Evolutionary conservation across 208 protist species (phyloP), one percentile per base, ranked within the genome.

Genomic region (Trypanosoma congolense): DNA sequence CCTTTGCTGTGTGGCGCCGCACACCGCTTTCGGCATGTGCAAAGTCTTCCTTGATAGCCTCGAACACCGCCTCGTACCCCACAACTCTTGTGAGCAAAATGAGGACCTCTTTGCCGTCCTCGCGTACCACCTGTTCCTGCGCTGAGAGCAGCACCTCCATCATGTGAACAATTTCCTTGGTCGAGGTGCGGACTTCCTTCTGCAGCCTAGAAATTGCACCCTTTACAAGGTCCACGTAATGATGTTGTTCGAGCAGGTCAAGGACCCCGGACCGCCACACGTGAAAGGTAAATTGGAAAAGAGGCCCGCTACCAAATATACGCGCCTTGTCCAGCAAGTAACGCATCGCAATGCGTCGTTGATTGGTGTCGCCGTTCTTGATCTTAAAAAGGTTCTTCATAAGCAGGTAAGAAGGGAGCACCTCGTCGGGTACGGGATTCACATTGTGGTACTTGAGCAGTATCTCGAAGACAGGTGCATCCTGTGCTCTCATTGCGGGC

Each of bases 21-120:
- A 99, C 93, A 55, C 97, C 96, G 62, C 98, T 97, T 62, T 99
- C 97, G 16, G 85, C 75, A 65, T 98, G 93, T 31, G 98, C 97
- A 69, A 99, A 98, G 75, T 99, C 98, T 16, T 97, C 96, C 24
- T 97, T 86, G 80, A 99, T 98, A 4, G 96, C 97, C 12, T 92
- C 84, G 51, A 99, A 98, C 75, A 99, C 98, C 10, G 83, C 87
- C 10, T 97, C 81, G 33, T 99, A 88, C 9, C 98, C 98, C 8
- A 98, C 97, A 4, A 98, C 98, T 65, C 99, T 99, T 22, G 96
- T 88, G 12, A 99, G 77, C 73, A 99, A 98, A 28, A 88, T 92
- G 29, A 99, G 97, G 47, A 99, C 98, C 67, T 99, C 98, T 41
- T 97, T 81, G 5, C 97, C 98, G 75, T 99, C 98, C 24, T 99